These are phyloP conservation scores for Phytophthora brassicae DNA, from an alignment of 352 stramenopile species.

Conservation along the genomic window DNA sequence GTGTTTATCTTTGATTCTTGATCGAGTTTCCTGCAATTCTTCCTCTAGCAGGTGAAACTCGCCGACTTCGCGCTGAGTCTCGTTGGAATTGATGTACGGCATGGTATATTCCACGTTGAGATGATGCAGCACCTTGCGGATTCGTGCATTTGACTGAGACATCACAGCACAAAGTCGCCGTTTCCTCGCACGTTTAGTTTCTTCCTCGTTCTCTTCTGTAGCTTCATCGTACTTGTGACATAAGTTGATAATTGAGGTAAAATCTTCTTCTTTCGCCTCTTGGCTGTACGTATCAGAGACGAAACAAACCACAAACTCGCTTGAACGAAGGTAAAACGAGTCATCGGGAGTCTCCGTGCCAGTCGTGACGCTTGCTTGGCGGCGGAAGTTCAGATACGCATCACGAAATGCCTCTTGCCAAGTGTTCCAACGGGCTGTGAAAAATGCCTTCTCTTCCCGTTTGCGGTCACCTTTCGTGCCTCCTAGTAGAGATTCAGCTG, in stretches of 20 bases:
- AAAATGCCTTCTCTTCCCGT: constrained; percentile 63
- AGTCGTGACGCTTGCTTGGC: neutral
- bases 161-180: constrained; percentile 53
- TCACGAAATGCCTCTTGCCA: constrained; percentile 76
- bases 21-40: constrained; percentile 33
- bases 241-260: constrained; percentile 37
- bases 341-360: neutral
- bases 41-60: constrained; percentile 54
- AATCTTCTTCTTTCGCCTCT: neutral
- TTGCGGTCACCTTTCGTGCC: constrained; percentile 31
- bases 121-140: constrained; percentile 67
- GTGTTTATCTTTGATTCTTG: constrained; percentile 21
- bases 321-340: constrained; percentile 64
- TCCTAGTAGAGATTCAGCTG: constrained; percentile 28
- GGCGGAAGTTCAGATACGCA: constrained; percentile 66
- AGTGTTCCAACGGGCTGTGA: constrained; percentile 48
- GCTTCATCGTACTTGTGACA: constrained; percentile 34
- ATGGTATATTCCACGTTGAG: constrained; percentile 57
- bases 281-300: constrained; percentile 22
- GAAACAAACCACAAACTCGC: constrained; percentile 68
- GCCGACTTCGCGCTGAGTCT: constrained; percentile 42
- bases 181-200: constrained; percentile 3
- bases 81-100: constrained; percentile 52
- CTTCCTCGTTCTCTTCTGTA: neutral
- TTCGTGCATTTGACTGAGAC: constrained; percentile 63